phyloP scores from a whole-genome alignment of 164 flowering plant genomes.

The Dillenia suffruticosa region DNA sequence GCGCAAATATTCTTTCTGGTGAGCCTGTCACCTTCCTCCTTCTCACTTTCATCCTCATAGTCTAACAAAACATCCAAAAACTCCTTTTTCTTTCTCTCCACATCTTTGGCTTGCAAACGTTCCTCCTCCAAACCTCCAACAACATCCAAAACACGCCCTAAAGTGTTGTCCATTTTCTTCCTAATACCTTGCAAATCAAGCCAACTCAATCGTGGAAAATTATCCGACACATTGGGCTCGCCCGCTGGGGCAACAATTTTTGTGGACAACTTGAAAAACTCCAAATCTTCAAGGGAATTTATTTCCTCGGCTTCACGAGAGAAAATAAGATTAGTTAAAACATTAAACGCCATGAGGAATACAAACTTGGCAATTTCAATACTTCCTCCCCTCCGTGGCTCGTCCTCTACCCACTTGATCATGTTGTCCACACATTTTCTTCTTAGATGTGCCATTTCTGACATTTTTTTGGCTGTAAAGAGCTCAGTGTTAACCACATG shows the following conservation, averaged over 20 bases:
- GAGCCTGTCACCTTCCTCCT: constrained; percentile 9
- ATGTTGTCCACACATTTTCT: constrained; percentile 11
- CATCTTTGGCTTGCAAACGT: background rate
- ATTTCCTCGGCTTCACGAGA: constrained; percentile 15
- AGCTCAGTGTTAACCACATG: constrained; percentile 9
- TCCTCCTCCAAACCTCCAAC: constrained; percentile 12
- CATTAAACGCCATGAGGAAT: constrained; percentile 21
- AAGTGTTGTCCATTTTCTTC: constrained; percentile 1
- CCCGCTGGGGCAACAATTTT: constrained; percentile 9
- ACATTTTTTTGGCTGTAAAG: constrained; percentile 12
- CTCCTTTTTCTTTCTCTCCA: background rate
- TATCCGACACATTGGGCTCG: constrained; percentile 24
- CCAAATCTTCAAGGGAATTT: constrained; percentile 10
- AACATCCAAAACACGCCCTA: constrained; percentile 11
- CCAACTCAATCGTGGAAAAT: constrained; percentile 16
- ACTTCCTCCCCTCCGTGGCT: constrained; percentile 3
- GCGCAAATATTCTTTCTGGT: background rate
- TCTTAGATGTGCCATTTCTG: constrained; percentile 7
- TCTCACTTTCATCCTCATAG: constrained; percentile 6
- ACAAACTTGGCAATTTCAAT: constrained; percentile 13
- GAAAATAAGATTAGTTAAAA: constrained; percentile 18
- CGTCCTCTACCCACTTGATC: constrained; percentile 16
- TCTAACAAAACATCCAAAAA: constrained; percentile 8
- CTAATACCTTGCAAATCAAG: too few species aligned
- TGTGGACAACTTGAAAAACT: constrained; percentile 11